These are phyloP conservation scores for Vaccinium vitisidaea DNA, from an alignment of 148 eudicot genomes.

Conservation along the genomic window DNA sequence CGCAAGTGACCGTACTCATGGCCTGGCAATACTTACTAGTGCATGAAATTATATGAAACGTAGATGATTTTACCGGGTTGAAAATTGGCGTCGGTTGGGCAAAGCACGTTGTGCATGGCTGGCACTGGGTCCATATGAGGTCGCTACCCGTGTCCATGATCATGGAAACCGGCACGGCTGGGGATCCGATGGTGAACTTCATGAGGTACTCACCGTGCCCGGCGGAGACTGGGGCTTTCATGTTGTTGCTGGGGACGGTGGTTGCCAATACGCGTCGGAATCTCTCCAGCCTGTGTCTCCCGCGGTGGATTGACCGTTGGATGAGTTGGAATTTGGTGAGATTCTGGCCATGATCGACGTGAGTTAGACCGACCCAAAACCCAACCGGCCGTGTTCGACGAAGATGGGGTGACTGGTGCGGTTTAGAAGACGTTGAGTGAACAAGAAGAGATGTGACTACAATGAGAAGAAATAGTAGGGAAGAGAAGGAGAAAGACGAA, in stretches of 20 bases:
- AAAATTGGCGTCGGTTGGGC: conserved; percentile 38
- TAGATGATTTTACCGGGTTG: conserved; percentile 32
- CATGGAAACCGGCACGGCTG: conserved; percentile 9
- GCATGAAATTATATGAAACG: conserved; percentile 23
- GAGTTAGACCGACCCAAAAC: conserved; percentile 9
- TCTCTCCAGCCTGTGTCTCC: conserved; percentile 12
- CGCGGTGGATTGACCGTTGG: conserved; percentile 12
- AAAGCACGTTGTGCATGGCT: conserved; percentile 46
- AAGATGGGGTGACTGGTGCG: not conserved
- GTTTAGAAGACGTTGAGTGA: conserved; percentile 7
- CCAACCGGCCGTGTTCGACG: not conserved
- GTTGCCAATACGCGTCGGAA: not conserved
- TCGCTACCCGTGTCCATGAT: conserved; percentile 58
- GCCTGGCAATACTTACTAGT: conserved; percentile 13
- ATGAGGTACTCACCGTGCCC: conserved; percentile 34
- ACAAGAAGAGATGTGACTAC: not conserved
- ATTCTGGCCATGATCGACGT: not conserved
- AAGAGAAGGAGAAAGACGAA: not conserved
- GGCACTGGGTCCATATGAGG: conserved; percentile 56
- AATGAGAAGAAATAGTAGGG: not conserved
- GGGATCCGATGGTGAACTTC: conserved; percentile 34
- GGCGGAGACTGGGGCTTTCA: conserved; percentile 15
- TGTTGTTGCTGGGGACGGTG: not conserved
- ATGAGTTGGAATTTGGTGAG: conserved; percentile 20
- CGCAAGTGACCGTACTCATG: conserved; percentile 4